These are phyloP conservation scores for Mycena filopes DNA, from an alignment of 768 basidiomycete genomes.

Conservation along the genomic window DNA sequence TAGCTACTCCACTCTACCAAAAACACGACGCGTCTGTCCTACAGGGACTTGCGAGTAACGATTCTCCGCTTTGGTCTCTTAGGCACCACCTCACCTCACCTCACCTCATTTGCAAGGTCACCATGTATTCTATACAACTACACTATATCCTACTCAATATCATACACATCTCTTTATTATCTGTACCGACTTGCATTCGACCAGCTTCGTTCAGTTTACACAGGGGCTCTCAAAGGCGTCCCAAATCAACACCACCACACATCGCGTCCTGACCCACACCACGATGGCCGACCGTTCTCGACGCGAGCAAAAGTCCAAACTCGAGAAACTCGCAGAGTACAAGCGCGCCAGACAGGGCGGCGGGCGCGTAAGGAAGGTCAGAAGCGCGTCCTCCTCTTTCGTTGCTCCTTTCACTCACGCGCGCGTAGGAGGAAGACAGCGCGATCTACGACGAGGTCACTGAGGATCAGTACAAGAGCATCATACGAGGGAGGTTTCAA, in stretches of 20 bases:
- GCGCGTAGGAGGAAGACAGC: slow-evolving; percentile 63
- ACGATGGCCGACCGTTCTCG: slow-evolving; percentile 54
- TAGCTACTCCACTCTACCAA: not conserved
- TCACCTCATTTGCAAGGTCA: not conserved
- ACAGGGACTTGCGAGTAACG: no score
- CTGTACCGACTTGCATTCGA: not conserved
- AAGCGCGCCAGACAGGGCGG: slow-evolving; percentile 72
- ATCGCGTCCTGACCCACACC: slow-evolving; percentile 23
- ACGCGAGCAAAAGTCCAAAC: slow-evolving; percentile 51
- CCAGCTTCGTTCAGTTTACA: no score
- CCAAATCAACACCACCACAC: slow-evolving; percentile 2
- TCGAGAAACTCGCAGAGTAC: slow-evolving; percentile 67
- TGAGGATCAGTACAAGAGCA: slow-evolving; percentile 87
- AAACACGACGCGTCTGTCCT: slow-evolving; percentile 5
- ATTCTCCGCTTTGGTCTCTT: not conserved
- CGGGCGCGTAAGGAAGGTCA: slow-evolving; percentile 66
- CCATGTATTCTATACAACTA: slow-evolving; percentile 25
- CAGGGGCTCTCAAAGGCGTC: not conserved
- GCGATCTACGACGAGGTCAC: slow-evolving; percentile 90
- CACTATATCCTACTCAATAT: slow-evolving; percentile 21
- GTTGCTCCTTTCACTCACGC: slow-evolving; percentile 11
- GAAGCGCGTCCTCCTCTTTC: slow-evolving; percentile 33
- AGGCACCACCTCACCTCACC: slow-evolving; percentile 19
- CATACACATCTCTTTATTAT: slow-evolving; percentile 3
- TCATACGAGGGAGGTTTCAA: slow-evolving; percentile 86